These are phyloP conservation scores for Emmonsiellopsis sp. DNA, from an alignment of 2,329 filamentous ascomycete species.

Conservation along the genomic window DNA sequence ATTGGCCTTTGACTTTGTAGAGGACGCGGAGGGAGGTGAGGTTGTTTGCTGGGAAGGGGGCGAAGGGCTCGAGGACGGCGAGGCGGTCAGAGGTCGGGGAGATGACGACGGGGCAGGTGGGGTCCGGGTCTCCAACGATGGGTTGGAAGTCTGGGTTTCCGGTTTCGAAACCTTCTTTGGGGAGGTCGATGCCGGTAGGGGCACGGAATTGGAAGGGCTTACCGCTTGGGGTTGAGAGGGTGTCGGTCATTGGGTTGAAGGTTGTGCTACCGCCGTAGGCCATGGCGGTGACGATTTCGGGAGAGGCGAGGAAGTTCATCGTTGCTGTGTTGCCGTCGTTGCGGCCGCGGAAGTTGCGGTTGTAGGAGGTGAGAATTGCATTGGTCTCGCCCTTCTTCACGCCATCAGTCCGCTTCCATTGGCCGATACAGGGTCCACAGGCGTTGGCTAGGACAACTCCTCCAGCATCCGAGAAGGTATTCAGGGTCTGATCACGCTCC, in stretches of 20 bases:
- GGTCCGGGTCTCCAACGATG: slow-evolving; percentile 60
- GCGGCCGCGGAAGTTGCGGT: slow-evolving; percentile 93
- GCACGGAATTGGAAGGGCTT: slow-evolving; percentile 76
- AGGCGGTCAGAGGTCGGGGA: slow-evolving; percentile 82
- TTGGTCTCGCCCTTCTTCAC: slow-evolving; percentile 78
- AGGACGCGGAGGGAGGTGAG: slow-evolving; percentile 72
- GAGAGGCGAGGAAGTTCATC: slow-evolving; percentile 98
- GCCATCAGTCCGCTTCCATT: slow-evolving; percentile 88
- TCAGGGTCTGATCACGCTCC: slow-evolving; percentile 75
- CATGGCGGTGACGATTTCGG: slow-evolving; percentile 94
- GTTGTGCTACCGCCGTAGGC: slow-evolving; percentile 83
- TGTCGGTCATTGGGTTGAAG: slow-evolving; percentile 92
- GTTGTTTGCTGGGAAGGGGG: slow-evolving; percentile 67
- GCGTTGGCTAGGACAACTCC: slow-evolving; percentile 89
- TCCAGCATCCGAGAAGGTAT: slow-evolving; percentile 76
- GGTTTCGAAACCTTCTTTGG: slow-evolving; percentile 66
- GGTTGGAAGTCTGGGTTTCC: slow-evolving; percentile 69
- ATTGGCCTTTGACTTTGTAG: slow-evolving; percentile 95
- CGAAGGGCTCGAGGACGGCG: slow-evolving; percentile 83
- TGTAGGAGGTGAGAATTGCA: slow-evolving; percentile 94
- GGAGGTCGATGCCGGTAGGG: slow-evolving; percentile 52
- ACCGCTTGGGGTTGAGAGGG: slow-evolving; percentile 68
- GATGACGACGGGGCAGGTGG: slow-evolving; percentile 63
- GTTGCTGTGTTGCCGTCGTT: slow-evolving; percentile 95
- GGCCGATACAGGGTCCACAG: slow-evolving; percentile 86